Evolutionary conservation across 2,329 filamentous ascomycete species (phyloP).

Genomic region (Calonectria pseudoreteaudii): DNA sequence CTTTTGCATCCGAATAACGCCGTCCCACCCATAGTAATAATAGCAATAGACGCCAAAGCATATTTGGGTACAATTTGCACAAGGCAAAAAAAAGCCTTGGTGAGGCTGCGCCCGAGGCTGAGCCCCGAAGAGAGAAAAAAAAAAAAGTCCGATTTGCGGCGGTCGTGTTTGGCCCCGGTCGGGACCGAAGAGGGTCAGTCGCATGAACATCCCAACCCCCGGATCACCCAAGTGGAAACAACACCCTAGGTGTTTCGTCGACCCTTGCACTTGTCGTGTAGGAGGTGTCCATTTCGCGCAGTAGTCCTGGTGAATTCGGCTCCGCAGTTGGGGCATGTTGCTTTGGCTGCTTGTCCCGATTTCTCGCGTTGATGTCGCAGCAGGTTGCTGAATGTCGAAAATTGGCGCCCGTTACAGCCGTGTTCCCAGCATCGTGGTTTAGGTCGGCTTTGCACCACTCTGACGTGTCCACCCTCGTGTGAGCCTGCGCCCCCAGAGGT

Average conservation of each 20-base stretch:
- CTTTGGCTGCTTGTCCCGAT: slow-evolving; percentile 89
- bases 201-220: slow-evolving; percentile 33
- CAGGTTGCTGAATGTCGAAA: slow-evolving; percentile 96
- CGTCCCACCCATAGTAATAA: slow-evolving; percentile 29
- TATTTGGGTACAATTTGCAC: slow-evolving; percentile 24
- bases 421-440: slow-evolving; percentile 98
- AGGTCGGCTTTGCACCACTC: slow-evolving; percentile 81
- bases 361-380: slow-evolving; percentile 94
- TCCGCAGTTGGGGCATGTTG: slow-evolving; percentile 89
- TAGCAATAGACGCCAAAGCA: slow-evolving; percentile 33
- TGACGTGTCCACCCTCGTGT: slow-evolving; percentile 64
- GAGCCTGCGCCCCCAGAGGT: slow-evolving; percentile 48
- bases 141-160: slow-evolving; percentile 24
- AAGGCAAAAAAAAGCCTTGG: slow-evolving; percentile 25
- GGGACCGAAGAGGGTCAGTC: slow-evolving; percentile 27
- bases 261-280: slow-evolving; percentile 93
- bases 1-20: slow-evolving; percentile 36
- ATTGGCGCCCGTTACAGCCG: slow-evolving; percentile 94
- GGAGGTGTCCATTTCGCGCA: slow-evolving; percentile 86
- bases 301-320: slow-evolving; percentile 92
- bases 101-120: slow-evolving; percentile 36
- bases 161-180: slow-evolving; percentile 15
- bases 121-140: slow-evolving; percentile 25
- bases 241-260: slow-evolving; percentile 44
- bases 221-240: slow-evolving; percentile 21